Evolutionary conservation across 208 protist species (phyloP), one percentile per base, ranked within the genome.

Genomic region (Trypanosoma platydactyli): DNA sequence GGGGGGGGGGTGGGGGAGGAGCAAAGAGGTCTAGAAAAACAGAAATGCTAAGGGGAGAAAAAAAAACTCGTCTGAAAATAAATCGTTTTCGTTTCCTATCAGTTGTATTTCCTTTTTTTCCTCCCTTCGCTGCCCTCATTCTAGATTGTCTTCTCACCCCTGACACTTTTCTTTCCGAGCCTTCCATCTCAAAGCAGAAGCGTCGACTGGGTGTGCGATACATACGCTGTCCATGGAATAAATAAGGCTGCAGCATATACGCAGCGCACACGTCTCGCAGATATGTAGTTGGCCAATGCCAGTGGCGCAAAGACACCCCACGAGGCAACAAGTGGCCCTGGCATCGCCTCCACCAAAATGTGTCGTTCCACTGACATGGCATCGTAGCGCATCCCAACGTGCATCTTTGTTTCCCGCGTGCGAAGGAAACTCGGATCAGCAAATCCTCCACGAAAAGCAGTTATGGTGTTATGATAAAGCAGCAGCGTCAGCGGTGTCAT

Each of bases 401-500:
- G 71, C 3, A 52, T 58, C 11, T 71, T 64, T 13, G 41, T 64
- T 29, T 58, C 57, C n/a, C 61, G 16, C 15, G 46, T 33, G 15
- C 40, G 27, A 62, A 94, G 77, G 58, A 89, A 91, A 20, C 68
- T 75, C 13, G 81, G 73, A 24, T 89, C 73, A 20, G 25, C 57
- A 45, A 95, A 80, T 1, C 86, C 86, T 5, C 86, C 83, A 3
- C 80, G 76, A 22, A 68, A 41, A 3, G 77, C 77, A 2, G 89
- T 95, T 62, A 84, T 82, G 33, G 64, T 57, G 60, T 88, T 89
- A 68, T 89, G 86, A 65, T 95, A 95, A 27, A 59, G 54, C 52
- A 80, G 81, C 29, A 88, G 58, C 15, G 87, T 46, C 22, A 87
- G 46, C 7, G 89, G 89, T 20, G 82, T 93, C 46, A 89, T 52